Conservation (phyloP, 2,329 filamentous ascomycete genomes). For the Amauroascus verrucosus region DNA sequence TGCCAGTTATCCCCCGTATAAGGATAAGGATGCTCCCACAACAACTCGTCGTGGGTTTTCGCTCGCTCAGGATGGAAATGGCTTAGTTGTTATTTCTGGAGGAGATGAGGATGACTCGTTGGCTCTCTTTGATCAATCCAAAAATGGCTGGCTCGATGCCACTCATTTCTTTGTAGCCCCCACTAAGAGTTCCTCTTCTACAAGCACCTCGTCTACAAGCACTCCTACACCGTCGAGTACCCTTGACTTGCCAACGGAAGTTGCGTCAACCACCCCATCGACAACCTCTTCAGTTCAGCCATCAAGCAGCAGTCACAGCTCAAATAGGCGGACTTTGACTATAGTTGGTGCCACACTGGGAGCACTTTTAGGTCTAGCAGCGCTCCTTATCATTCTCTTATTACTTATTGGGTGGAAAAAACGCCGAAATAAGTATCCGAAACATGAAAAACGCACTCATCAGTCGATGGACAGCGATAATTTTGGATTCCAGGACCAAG, state of each 20-base stretch:
- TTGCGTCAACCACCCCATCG: slow-evolving; percentile 21
- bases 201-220: slow-evolving; percentile 22
- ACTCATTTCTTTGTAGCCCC: slow-evolving; percentile 49
- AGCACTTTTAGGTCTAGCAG: slow-evolving; percentile 62
- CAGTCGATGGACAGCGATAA: slow-evolving; percentile 49
- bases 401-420: slow-evolving; percentile 38
- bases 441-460: slow-evolving; percentile 40
- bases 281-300: slow-evolving; percentile 24
- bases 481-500: slow-evolving; percentile 37
- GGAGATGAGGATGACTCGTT: slow-evolving; percentile 58
- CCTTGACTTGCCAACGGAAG: slow-evolving; percentile 15
- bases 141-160: slow-evolving; percentile 71
- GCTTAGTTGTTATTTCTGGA: slow-evolving; percentile 67
- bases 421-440: slow-evolving; percentile 11
- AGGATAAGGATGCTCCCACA: slow-evolving; percentile 59
- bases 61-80: slow-evolving; percentile 54
- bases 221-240: slow-evolving; percentile 23
- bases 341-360: slow-evolving; percentile 76
- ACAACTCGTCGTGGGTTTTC: slow-evolving; percentile 58
- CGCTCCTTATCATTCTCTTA: slow-evolving; percentile 61
- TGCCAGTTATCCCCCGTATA: slow-evolving; percentile 65
- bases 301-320: slow-evolving; percentile 26
- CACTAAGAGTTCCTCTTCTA: slow-evolving; percentile 22
- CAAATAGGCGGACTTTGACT: slow-evolving; percentile 35
- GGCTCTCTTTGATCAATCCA: slow-evolving; percentile 62